These are phyloP conservation scores for Triadica sebifera DNA, from an alignment of 345 rosid genomes.

Conservation along the genomic window DNA sequence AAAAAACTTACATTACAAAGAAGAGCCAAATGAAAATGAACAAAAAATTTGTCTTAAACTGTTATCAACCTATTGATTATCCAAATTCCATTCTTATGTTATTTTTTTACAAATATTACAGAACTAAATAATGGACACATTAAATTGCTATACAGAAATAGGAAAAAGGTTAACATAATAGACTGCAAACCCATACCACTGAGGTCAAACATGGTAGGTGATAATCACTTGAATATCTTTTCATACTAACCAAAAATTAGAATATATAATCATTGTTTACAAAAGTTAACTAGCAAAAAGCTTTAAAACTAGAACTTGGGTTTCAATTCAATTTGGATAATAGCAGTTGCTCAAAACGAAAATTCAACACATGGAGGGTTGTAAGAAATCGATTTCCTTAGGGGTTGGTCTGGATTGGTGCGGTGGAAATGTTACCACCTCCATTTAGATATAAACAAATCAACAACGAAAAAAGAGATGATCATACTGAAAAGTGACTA, in stretches of 20 bases:
- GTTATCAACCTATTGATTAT: neutral
- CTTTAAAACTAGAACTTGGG: neutral
- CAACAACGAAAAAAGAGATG: neutral
- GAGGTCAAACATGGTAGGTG: neutral
- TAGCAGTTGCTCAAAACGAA: neutral
- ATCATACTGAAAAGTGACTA: constrained; percentile 11
- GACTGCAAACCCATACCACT: neutral
- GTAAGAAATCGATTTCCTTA: neutral
- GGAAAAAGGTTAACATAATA: neutral
- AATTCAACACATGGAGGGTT: neutral
- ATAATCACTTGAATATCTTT: neutral
- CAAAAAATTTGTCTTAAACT: neutral
- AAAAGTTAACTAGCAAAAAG: neutral
- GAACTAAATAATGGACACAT: neutral
- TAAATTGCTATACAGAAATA: neutral
- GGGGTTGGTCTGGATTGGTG: neutral
- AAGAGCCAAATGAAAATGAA: neutral
- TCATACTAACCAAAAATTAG: neutral
- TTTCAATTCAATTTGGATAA: neutral
- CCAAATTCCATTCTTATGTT: too few species aligned
- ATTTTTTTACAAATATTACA: too few species aligned
- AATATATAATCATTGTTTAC: neutral
- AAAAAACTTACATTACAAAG: neutral
- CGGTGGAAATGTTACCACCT: neutral
- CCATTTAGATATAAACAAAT: neutral